Conservation (phyloP, 2,329 filamentous ascomycete species). For the Microcyclosporella mali region DNA sequence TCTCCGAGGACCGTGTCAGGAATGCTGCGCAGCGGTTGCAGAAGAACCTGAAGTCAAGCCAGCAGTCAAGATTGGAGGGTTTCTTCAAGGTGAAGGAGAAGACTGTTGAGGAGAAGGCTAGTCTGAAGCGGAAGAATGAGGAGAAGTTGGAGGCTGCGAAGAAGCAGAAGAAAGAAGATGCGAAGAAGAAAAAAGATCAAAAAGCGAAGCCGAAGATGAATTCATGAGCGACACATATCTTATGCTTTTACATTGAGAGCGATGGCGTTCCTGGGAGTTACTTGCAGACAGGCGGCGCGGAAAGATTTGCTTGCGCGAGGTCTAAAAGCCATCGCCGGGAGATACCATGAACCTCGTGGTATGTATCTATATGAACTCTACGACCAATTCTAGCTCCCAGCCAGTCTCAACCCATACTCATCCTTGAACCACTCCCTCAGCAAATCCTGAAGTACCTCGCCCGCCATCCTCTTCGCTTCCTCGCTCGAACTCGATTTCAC, state of each 20-base stretch:
- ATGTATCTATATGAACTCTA: no score
- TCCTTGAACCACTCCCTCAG: constrained; percentile 45
- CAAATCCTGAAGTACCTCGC: constrained; percentile 42
- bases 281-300: no score
- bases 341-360: no score
- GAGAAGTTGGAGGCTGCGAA: constrained; percentile 87
- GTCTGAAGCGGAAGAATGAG: constrained; percentile 85
- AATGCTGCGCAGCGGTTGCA: constrained; percentile 68
- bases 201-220: constrained; percentile 68
- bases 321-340: no score
- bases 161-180: constrained; percentile 90
- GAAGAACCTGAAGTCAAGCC: constrained; percentile 85
- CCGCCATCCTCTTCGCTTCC: constrained; percentile 39
- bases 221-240: constrained; percentile 16
- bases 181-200: constrained; percentile 87
- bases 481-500: constrained; percentile 38
- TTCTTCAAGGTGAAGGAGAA: constrained; percentile 95
- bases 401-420: constrained; percentile 26
- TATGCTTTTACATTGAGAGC: constrained; percentile 10
- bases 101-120: constrained; percentile 77
- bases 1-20: constrained; percentile 89
- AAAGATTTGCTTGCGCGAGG: no score
- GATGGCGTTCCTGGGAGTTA: constrained; percentile 15
- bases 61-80: constrained; percentile 86
- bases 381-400: constrained; percentile 16